Evolutionary conservation across 2,329 filamentous ascomycete species (phyloP), one percentile per base, ranked within the genome.

Genomic region (Penicillium sp.): DNA sequence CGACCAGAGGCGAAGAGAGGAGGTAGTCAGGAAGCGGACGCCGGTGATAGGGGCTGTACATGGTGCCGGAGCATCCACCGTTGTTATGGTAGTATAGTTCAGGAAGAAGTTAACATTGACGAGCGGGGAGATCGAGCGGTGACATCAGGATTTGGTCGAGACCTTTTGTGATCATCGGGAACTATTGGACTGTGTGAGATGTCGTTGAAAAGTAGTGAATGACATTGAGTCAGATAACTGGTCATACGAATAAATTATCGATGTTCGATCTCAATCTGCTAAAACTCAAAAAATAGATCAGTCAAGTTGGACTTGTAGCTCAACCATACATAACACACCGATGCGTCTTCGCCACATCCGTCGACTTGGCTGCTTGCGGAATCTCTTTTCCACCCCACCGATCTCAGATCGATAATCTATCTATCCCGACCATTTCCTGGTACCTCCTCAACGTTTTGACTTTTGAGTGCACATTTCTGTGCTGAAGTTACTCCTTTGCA

Each of bases 1-100:
- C 79, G 52, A 82, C 81, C 7, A 92, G 71, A 4, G 89, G 88
- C 7, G 87, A 88, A 41, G 78, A 72, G 51, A 91, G 72, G 32
- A 90, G 65, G 56, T 81, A 79, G 67, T 87, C 83, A 44, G 86
- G 72, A 27, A 82, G 61, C 0, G 76, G 68, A 4, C 74, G 71
- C 24, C 73, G 75, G 49, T 79, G 69, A 56, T 75, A 81, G 3
- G 75, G 73, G n/a, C 67, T 70, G 38, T 63, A 49, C 68, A 72
- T 72, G 46, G 40, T 59, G 49, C 24, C 23, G 29, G 32, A 12
- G 28, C 28, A 23, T 23, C 20, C 20, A 28, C 28, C 41, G 25
- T 18, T 40, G 28, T 27, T 12, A 39, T 13, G n/a, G 20, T 35
- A 4, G 35, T 39, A 27, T 25, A 40, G 20, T 7, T 40, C 35